Percentiles rank a stretch among this genome's conserved stretches.
phyloP scores from a whole-genome alignment of 2,329 filamentous ascomycete genomes.

The Tolypocladium ophioglossoides region DNA sequence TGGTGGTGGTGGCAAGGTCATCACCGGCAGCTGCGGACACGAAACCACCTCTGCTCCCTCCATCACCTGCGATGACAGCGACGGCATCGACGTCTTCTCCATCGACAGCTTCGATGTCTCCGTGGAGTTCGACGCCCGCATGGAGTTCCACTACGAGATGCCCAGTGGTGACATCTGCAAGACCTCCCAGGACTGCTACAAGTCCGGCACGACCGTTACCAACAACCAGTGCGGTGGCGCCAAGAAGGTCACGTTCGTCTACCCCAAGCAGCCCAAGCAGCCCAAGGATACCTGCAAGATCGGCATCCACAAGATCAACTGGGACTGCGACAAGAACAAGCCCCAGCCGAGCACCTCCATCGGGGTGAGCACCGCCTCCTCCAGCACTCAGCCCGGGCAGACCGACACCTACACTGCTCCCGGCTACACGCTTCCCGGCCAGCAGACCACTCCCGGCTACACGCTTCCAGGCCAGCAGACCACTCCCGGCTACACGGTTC shows the following conservation, averaged over 20 bases:
- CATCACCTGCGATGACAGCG: slow-evolving; percentile 32
- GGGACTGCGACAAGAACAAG: slow-evolving; percentile 48
- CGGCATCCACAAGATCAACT: slow-evolving; percentile 29
- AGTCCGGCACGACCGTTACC: slow-evolving; percentile 56
- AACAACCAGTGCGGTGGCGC: slow-evolving; percentile 93
- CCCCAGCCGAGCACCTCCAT: slow-evolving; percentile 2
- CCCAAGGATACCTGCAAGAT: slow-evolving; percentile 53
- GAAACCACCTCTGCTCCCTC: slow-evolving; percentile 41
- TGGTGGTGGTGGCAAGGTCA: slow-evolving; percentile 35
- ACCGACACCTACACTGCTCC: background rate
- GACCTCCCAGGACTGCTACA: slow-evolving; percentile 59
- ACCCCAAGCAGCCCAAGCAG: slow-evolving; percentile 44
- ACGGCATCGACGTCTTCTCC: slow-evolving; percentile 44
- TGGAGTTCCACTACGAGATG: slow-evolving; percentile 86
- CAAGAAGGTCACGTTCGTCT: slow-evolving; percentile 64
- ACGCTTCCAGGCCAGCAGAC: too few relatives aligned
- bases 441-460: slow-evolving; percentile 1
- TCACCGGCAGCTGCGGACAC: slow-evolving; percentile 41
- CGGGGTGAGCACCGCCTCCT: background rate
- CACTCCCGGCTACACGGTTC: background rate
- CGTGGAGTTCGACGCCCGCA: slow-evolving; percentile 62
- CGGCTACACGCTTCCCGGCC: background rate
- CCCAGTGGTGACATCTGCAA: slow-evolving; percentile 73
- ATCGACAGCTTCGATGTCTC: slow-evolving; percentile 64
- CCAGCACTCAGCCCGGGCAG: background rate